These are phyloP conservation scores for Excoecaria agallocha DNA, from an alignment of 345 rosid species.

Conservation along the genomic window DNA sequence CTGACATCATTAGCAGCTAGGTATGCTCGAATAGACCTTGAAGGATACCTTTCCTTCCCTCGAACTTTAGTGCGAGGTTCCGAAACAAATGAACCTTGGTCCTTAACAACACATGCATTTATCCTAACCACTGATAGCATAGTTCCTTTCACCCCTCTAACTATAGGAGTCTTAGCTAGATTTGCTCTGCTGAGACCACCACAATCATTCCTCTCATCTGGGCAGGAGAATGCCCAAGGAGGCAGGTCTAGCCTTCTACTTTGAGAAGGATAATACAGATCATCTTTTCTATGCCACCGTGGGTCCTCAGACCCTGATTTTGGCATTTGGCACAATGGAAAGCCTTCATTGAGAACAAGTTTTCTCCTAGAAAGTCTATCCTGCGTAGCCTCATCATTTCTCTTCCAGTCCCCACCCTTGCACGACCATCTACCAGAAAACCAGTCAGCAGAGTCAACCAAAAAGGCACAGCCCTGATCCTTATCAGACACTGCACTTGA, in stretches of 20 bases:
- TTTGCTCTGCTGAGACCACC: conserved; percentile 31
- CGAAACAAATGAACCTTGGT: conserved; percentile 76
- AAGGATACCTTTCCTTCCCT: conserved; percentile 63
- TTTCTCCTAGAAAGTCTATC: conserved; percentile 66
- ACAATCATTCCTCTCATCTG: conserved; percentile 69
- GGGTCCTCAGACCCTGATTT: conserved; percentile 91
- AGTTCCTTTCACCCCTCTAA: conserved; percentile 74
- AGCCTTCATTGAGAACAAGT: conserved; percentile 87
- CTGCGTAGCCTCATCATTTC: conserved; percentile 68
- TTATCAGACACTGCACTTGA: conserved; percentile 33
- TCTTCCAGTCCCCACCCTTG: conserved; percentile 99
- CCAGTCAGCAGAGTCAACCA: conserved; percentile 57
- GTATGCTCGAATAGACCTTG: conserved; percentile 63
- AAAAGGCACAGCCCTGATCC: conserved; percentile 36
- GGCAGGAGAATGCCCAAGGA: conserved; percentile 74
- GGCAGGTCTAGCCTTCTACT: conserved; percentile 91
- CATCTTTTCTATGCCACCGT: conserved; percentile 83
- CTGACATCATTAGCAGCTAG: conserved; percentile 59
- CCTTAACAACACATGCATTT: conserved; percentile 95
- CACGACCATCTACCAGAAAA: conserved; percentile 80
- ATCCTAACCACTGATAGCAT: conserved; percentile 81
- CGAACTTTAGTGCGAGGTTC: conserved; percentile 67
- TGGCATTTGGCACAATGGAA: conserved; percentile 89
- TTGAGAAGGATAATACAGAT: conserved; percentile 67
- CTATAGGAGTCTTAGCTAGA: conserved; percentile 46